Base-by-base conservation (phyloP, 805 yeast species). In the Candida morakotiae region DNA sequence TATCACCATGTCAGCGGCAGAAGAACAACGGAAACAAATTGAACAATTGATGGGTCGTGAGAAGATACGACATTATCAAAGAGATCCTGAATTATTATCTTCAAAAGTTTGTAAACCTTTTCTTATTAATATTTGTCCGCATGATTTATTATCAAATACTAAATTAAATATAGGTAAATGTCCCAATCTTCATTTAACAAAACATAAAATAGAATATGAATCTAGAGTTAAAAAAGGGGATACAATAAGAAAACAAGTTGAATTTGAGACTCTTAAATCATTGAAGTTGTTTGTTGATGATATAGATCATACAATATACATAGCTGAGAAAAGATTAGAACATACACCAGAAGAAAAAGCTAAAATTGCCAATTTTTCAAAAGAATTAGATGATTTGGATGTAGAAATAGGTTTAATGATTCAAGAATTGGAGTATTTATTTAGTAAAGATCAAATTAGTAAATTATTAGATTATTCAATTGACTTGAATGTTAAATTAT, bases 81-180 rank as follows among this genome's bases (percentile, higher is more conserved):
- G 48, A 47, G 73, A 49, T 52, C 67, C 56, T 39, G 77, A 53
- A 47, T 67, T 58, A 62, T 65, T 61, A 31, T 63, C 44, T 56
- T 70, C 36, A 10, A 66, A 77, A 30, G 79, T 87, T 5, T 89
- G 98, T 60, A 84, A 83, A 54, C 69, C 84, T 14, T 89, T 81
- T 54, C 57, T 89, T n/a, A 86, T 87, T 11, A 96, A 93, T 0
- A 73, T 76, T 7, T 89, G 98, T 49, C 91, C 95, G 0, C 81
- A 84, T 55, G 96, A 88, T 45, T 56, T 88, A 32, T 85, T 89
- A 52, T 71, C 71, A 9, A 86, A 87, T 5, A 86, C 96, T 9
- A 88, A 87, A 55, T 83, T 83, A 52, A 86, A 83, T 52, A 60
- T 85, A 44, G 96, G 96, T 1, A 71, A 71, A 41, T 89, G 98